Evolutionary conservation across 805 yeast species (phyloP).

Genomic region (Scheffersomyces amazonensis): DNA sequence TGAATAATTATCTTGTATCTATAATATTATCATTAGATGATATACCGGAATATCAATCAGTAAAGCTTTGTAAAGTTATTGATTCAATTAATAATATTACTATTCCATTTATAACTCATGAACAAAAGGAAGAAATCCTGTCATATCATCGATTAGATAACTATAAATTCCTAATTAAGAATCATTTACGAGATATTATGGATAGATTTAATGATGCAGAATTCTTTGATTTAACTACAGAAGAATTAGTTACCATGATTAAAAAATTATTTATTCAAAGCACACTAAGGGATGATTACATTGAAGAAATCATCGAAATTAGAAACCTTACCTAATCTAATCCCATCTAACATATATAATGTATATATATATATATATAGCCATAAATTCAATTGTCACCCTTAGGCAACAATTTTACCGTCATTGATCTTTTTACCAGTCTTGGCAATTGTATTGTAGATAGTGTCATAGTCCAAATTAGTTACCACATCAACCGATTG

Average conservation of each 20-base stretch:
- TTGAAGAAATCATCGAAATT: constrained; percentile 45
- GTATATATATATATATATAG: neutral
- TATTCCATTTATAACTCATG: constrained; percentile 13
- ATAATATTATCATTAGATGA: constrained; percentile 23
- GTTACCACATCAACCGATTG: constrained; percentile 82
- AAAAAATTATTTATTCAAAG: constrained; percentile 46
- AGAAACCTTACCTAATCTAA: constrained; percentile 19
- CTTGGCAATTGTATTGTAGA: constrained; percentile 77
- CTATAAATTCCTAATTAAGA: constrained; percentile 28
- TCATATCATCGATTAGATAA: constrained; percentile 28
- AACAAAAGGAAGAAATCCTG: constrained; percentile 14
- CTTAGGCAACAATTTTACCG: constrained; percentile 53
- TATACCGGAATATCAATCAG: constrained; percentile 35
- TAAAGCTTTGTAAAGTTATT: constrained; percentile 25
- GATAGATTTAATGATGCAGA: constrained; percentile 51
- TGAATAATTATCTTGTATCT: constrained; percentile 25
- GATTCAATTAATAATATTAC: constrained; percentile 20
- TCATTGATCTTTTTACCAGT: constrained; percentile 82
- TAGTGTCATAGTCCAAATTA: constrained; percentile 66
- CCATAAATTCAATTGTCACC: neutral
- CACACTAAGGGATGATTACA: constrained; percentile 40
- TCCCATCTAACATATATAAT: neutral
- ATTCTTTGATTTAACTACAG: constrained; percentile 46
- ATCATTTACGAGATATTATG: constrained; percentile 45
- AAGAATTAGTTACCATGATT: constrained; percentile 42